Conservation (phyloP, 495 filamentous ascomycete species). For the Trichoderma gamsii region DNA sequence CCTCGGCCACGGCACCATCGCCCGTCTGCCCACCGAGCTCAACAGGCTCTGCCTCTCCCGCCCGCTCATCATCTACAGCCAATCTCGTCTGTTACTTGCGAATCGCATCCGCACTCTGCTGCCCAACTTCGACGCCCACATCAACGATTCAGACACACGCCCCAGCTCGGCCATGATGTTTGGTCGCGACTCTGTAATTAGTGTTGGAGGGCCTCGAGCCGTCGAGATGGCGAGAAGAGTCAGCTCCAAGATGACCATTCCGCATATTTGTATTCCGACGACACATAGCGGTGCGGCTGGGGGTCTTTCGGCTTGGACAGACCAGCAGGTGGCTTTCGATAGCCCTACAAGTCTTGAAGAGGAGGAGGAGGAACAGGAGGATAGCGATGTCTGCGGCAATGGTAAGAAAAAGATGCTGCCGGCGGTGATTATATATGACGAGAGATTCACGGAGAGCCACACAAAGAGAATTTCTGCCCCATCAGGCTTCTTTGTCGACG, state of each 20-base stretch:
- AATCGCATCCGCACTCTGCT: neutral
- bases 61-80: slow-evolving; percentile 14
- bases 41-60: neutral
- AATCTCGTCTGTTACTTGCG: slow-evolving; percentile 3
- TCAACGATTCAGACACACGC: neutral
- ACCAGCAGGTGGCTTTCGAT: neutral
- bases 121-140: slow-evolving; percentile 6
- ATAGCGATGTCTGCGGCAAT: neutral
- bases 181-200: slow-evolving; percentile 15
- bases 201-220: slow-evolving; percentile 4
- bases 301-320: neutral
- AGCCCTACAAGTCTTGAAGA: neutral
- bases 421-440: slow-evolving; percentile 10
- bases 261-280: slow-evolving; percentile 15
- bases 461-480: neutral
- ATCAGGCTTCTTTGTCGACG: neutral
- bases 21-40: slow-evolving; percentile 14
- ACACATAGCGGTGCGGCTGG: neutral
- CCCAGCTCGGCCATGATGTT: neutral
- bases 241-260: neutral
- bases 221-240: neutral
- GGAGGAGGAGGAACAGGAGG: neutral
- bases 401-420: neutral
- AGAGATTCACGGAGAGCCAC: neutral
- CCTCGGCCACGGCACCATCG: slow-evolving; percentile 3